Evolutionary conservation across 2,329 filamentous ascomycete genomes (phyloP).

Genomic region (Fusarium coicis): DNA sequence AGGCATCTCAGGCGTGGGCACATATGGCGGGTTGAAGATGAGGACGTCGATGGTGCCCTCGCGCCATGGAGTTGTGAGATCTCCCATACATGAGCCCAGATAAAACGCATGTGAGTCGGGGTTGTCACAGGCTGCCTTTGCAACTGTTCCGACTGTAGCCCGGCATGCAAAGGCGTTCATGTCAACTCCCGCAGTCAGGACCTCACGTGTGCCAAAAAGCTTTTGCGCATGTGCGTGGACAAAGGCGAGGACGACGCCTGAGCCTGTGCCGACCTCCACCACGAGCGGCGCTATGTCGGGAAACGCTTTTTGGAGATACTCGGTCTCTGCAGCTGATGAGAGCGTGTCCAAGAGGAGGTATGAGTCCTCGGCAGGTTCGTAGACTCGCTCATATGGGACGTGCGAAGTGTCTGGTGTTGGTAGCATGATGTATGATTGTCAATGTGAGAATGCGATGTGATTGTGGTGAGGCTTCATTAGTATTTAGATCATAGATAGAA

Average conservation of each 20-base stretch:
- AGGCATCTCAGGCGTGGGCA: conserved; percentile 84
- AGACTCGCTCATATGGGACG: conserved; percentile 87
- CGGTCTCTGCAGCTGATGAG: conserved; percentile 73
- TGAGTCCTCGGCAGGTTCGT: conserved; percentile 96
- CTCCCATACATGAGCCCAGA: conserved; percentile 74
- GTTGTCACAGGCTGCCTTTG: conserved; percentile 53
- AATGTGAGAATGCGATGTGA: neutral
- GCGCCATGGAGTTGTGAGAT: conserved; percentile 73
- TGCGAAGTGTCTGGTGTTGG: conserved; percentile 95
- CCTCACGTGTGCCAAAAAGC: conserved; percentile 77
- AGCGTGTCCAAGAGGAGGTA: conserved; percentile 94
- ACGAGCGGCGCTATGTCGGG: conserved; percentile 67
- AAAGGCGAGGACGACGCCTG: conserved; percentile 93
- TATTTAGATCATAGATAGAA: conserved; percentile 11
- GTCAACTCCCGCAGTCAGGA: conserved; percentile 83
- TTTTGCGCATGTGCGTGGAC: conserved; percentile 76
- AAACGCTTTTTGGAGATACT: conserved; percentile 76
- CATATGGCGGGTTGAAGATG: conserved; percentile 97
- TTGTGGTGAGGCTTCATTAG: conserved; percentile 37
- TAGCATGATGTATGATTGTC: conserved; percentile 69
- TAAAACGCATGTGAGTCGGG: conserved; percentile 60
- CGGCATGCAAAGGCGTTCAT: conserved; percentile 85
- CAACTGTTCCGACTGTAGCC: conserved; percentile 77
- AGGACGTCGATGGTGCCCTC: conserved; percentile 77
- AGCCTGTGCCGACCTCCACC: conserved; percentile 89